These are phyloP conservation scores for Colletotrichum truncatum DNA, from an alignment of 2,329 filamentous ascomycete genomes.

Conservation along the genomic window DNA sequence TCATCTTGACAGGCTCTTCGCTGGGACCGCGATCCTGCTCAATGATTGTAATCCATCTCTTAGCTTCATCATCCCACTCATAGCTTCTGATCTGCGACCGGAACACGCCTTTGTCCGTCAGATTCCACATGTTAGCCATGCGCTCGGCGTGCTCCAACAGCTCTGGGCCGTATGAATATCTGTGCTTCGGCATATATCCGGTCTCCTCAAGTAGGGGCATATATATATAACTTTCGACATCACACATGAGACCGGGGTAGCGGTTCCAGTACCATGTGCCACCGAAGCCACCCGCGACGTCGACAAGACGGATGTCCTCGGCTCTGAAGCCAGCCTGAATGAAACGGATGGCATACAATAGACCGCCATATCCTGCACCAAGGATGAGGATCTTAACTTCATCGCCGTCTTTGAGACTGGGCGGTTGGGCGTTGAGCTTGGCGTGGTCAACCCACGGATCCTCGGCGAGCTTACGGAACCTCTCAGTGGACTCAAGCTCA, in stretches of 20 bases:
- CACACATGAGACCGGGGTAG: slow-evolving; percentile 62
- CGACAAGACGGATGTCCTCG: slow-evolving; percentile 51
- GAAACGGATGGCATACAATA: slow-evolving; percentile 41
- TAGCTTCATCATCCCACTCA: slow-evolving; percentile 55
- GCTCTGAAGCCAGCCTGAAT: slow-evolving; percentile 35
- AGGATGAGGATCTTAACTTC: slow-evolving; percentile 42
- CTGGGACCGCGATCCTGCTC: slow-evolving; percentile 37
- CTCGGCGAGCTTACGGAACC: slow-evolving; percentile 35
- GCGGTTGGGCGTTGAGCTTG: slow-evolving; percentile 36
- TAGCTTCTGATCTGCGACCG: slow-evolving; percentile 49
- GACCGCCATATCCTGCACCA: slow-evolving; percentile 45
- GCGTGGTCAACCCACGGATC: slow-evolving; percentile 48
- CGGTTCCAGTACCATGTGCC: slow-evolving; percentile 64
- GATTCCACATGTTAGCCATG: slow-evolving; percentile 50
- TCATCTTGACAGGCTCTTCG: slow-evolving; percentile 36
- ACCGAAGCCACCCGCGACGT: slow-evolving; percentile 54
- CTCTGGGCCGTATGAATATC: slow-evolving; percentile 54
- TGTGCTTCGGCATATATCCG: slow-evolving; percentile 63
- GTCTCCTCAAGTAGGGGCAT: slow-evolving; percentile 69
- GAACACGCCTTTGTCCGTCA: slow-evolving; percentile 49
- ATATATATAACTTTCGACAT: slow-evolving; percentile 69
- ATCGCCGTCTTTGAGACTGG: slow-evolving; percentile 37
- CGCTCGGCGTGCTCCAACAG: slow-evolving; percentile 51
- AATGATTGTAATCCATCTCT: slow-evolving; percentile 34
- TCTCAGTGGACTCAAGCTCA: slow-evolving; percentile 35